These are phyloP conservation scores for Venturia oleaginea DNA, from an alignment of 2,329 filamentous ascomycete species.

Conservation along the genomic window DNA sequence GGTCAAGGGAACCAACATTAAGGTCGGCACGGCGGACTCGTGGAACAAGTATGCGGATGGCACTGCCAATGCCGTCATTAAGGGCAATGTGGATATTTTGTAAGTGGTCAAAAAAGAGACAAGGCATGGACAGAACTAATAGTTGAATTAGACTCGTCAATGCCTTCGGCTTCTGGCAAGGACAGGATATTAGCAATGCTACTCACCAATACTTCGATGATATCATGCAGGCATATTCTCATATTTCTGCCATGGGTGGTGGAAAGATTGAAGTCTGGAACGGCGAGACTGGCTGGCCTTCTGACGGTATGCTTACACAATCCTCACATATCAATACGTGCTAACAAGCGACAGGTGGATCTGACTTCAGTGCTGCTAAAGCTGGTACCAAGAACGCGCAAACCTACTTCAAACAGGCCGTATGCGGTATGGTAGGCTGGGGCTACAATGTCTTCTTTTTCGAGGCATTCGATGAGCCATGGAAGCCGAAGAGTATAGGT, in stretches of 20 bases:
- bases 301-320: conserved; percentile 29
- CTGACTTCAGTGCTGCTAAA: conserved; percentile 51
- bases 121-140: neutral
- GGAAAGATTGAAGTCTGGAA: conserved; percentile 56
- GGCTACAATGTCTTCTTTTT: conserved; percentile 64
- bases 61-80: conserved; percentile 55
- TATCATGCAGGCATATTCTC: conserved; percentile 53
- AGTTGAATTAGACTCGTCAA: conserved; percentile 45
- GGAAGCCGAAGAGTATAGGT: conserved; percentile 57
- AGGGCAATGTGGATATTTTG: conserved; percentile 51
- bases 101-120: conserved; percentile 22
- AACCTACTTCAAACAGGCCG: conserved; percentile 51
- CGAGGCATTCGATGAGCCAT: conserved; percentile 64
- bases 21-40: conserved; percentile 59
- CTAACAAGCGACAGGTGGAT: conserved; percentile 38
- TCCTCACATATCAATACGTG: conserved; percentile 10
- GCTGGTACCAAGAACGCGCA: conserved; percentile 51
- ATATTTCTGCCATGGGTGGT: conserved; percentile 52
- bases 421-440: conserved; percentile 57
- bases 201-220: conserved; percentile 58
- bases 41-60: conserved; percentile 66
- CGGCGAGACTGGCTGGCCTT: conserved; percentile 61
- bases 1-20: conserved; percentile 41
- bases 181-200: conserved; percentile 47
- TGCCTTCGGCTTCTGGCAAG: conserved; percentile 68